Conservation (phyloP, 2,329 filamentous ascomycete genomes). For the Cryphonectria nitschkei region DNA sequence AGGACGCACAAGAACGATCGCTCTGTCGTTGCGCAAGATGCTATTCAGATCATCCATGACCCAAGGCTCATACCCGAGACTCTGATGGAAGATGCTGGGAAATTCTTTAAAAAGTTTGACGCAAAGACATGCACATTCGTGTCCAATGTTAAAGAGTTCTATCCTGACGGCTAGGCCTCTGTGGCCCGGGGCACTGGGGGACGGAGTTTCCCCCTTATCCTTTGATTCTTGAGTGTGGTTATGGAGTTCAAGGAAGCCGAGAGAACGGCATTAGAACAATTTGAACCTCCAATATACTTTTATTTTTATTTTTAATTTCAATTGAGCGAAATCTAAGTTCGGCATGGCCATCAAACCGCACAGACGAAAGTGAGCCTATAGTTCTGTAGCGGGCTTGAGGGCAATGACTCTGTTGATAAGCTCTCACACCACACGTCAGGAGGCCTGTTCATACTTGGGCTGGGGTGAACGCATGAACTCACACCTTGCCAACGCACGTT, state of each 20-base stretch:
- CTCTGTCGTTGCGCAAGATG: conserved; percentile 78
- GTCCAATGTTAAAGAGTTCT: conserved; percentile 79
- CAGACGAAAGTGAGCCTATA: neutral
- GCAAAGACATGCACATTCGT: conserved; percentile 68
- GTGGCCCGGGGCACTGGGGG: no score
- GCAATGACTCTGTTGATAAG: neutral
- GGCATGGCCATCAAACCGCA: neutral
- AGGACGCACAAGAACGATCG: conserved; percentile 65
- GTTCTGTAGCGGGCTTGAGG: neutral
- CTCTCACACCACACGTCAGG: neutral
- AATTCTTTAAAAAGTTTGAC: conserved; percentile 89
- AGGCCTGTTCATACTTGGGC: no score
- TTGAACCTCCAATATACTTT: neutral
- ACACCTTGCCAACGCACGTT: no score
- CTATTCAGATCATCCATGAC: conserved; percentile 67
- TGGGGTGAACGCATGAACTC: no score
- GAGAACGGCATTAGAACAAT: neutral
- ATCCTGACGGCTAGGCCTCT: conserved; percentile 73
- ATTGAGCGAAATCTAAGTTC: neutral
- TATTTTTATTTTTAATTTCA: neutral
- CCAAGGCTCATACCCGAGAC: conserved; percentile 52
- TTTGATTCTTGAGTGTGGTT: neutral
- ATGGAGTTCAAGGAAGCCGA: neutral
- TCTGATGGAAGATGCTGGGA: conserved; percentile 74
- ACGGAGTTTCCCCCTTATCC: neutral